phyloP scores from a whole-genome alignment of 768 basidiomycete genomes.

The Infundibulicybe gibba region DNA sequence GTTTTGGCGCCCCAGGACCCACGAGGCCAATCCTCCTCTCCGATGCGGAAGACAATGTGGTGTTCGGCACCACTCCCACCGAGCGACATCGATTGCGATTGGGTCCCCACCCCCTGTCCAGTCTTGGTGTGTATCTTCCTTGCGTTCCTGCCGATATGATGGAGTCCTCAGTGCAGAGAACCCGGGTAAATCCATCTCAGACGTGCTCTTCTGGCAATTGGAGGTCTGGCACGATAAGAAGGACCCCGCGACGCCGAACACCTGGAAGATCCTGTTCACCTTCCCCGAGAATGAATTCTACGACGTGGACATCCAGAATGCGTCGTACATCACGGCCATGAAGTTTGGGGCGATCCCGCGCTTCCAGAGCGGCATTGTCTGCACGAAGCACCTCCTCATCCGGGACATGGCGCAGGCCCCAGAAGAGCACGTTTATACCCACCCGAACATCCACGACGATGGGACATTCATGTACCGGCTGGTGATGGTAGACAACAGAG shows the following conservation, averaged over 20 bases:
- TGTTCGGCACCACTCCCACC: slow-evolving; percentile 14
- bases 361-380: slow-evolving; percentile 22
- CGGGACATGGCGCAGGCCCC: slow-evolving; percentile 12
- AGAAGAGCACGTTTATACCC: slow-evolving; percentile 1
- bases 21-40: slow-evolving; percentile 24
- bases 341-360: slow-evolving; percentile 9
- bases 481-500: slow-evolving; percentile 18
- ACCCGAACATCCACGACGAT: background rate
- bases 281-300: slow-evolving; percentile 26
- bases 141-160: background rate
- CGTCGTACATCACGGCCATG: slow-evolving; percentile 17
- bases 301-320: slow-evolving; percentile 15
- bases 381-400: slow-evolving; percentile 18
- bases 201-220: slow-evolving; percentile 9
- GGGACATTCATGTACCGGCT: slow-evolving; percentile 7
- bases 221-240: slow-evolving; percentile 12
- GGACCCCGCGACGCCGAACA: background rate
- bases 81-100: slow-evolving; percentile 20
- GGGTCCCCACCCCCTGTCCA: slow-evolving; percentile 11
- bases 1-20: slow-evolving; percentile 21
- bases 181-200: background rate
- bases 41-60: slow-evolving; percentile 12
- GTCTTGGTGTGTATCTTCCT: slow-evolving; percentile 10
- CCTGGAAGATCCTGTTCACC: slow-evolving; percentile 20
- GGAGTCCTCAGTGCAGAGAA: background rate